phyloP scores from a whole-genome alignment of 1,284 basidiomycete species.

The Chiua sp. region DNA sequence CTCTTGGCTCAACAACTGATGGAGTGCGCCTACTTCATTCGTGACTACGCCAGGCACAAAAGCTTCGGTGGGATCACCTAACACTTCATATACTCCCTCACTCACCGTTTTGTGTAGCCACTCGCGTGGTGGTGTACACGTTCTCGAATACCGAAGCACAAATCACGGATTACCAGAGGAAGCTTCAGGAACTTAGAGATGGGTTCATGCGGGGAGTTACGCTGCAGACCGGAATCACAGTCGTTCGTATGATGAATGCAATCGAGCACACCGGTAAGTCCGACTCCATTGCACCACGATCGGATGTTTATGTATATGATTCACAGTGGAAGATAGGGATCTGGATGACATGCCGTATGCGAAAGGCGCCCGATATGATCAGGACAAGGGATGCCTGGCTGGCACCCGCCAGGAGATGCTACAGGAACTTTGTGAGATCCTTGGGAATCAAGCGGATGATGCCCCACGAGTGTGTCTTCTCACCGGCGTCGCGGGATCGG shows the following conservation, averaged over 20 bases:
- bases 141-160: background rate
- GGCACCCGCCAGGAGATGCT: background rate
- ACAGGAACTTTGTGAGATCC: conserved; percentile 17
- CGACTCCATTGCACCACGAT: background rate
- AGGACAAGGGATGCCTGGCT: background rate
- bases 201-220: background rate
- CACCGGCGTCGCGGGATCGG: background rate
- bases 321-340: background rate
- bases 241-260: background rate
- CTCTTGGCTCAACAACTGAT: background rate
- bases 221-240: background rate
- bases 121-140: background rate
- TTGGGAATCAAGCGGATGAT: background rate
- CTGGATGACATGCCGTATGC: background rate
- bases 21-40: conserved; percentile 1
- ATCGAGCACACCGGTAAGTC: background rate
- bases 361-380: background rate
- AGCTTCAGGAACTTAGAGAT: background rate
- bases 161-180: background rate
- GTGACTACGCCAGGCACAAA: background rate
- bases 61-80: background rate
- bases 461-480: conserved; percentile 1
- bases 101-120: background rate
- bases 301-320: too few species aligned
- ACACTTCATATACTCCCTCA: background rate